phyloP scores from a whole-genome alignment of 192 early-diverging fungal genomes.

The Rhizoclosmatium sp. region DNA sequence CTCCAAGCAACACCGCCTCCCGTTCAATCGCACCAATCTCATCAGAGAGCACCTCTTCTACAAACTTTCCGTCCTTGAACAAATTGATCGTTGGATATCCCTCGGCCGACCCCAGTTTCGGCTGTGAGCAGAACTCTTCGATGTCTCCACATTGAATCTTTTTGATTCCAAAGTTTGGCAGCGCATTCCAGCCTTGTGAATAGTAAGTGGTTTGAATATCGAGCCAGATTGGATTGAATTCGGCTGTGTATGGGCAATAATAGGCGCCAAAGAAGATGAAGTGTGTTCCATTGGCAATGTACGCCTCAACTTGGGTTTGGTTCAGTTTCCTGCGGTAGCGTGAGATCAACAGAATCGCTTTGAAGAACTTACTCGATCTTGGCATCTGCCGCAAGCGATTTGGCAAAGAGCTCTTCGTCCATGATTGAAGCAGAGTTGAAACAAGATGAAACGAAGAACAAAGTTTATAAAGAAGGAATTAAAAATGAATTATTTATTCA shows the following conservation, averaged over 20 bases:
- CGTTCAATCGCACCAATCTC: neutral
- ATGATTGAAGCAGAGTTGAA: neutral
- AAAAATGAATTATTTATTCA: neutral
- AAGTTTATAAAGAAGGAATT: neutral
- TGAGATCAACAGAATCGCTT: neutral
- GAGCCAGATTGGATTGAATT: slow-evolving; percentile 32
- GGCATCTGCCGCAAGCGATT: neutral
- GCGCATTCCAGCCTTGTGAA: neutral
- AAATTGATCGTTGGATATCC: slow-evolving; percentile 30
- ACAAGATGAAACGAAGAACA: neutral
- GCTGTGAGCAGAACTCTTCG: neutral
- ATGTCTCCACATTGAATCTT: slow-evolving; percentile 17
- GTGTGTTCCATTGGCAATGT: neutral
- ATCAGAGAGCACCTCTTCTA: slow-evolving; percentile 11
- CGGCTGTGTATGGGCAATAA: slow-evolving; percentile 23
- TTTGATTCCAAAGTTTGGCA: slow-evolving; percentile 23
- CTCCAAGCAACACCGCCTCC: neutral
- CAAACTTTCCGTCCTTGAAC: slow-evolving; percentile 13
- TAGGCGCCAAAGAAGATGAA: slow-evolving; percentile 27
- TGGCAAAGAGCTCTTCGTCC: neutral
- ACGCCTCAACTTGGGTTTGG: neutral
- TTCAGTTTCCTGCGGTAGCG: neutral
- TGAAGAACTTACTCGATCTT: slow-evolving; percentile 11
- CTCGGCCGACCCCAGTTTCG: neutral
- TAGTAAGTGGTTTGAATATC: slow-evolving; percentile 7